Evolutionary conservation across 1,139 yeast species (phyloP), one percentile per base, ranked within the genome.

Genomic region (Wickerhamomyces sp.): DNA sequence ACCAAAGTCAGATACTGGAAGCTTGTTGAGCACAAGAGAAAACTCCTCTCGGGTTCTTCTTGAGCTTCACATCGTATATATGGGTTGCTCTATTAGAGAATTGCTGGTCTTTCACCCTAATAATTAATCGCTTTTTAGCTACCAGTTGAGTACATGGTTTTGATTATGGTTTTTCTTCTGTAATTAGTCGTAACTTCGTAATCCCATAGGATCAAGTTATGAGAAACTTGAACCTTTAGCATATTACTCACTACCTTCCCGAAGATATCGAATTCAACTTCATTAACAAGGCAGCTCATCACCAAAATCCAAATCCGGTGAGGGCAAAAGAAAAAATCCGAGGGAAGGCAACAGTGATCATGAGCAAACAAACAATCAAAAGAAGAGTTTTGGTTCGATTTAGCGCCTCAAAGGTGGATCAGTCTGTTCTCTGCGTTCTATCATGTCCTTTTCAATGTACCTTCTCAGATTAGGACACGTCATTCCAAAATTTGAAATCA

Each of bases 1-100:
- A 59, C 65, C 1, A 66, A 62, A 48, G 49, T 46, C 4, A 50
- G 47, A 23, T 70, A 70, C 52, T 68, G 74, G 74, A 58, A 57
- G 36, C 41, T 63, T 38, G 68, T 69, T 35, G 63, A 61, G 39
- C 47, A 56, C 26, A 62, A 64, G 53, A 56, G 68, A 51, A 50
- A 42, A 32, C 53, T 57, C 42, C 59, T 54, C 43, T 50, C 54
- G 35, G 56, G 31, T 10, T 10, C 31, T 29, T 2, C 31, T 29
- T 29, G 31, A 29, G 31, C 23, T 18, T 18, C 5, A 18, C 3
- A 18, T 18, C 23, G 23, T 18, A 18, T 18, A 5, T 18, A 18
- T 18, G 3, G 31, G 31, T 29, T 6, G 31, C 10, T 29, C 31
- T 29, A 29, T 29, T 29, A 11, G 31, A 18, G 23, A 18, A 18